Conservation (phyloP, 164 flowering plant genomes). For the Euptelea pleiosperma region DNA sequence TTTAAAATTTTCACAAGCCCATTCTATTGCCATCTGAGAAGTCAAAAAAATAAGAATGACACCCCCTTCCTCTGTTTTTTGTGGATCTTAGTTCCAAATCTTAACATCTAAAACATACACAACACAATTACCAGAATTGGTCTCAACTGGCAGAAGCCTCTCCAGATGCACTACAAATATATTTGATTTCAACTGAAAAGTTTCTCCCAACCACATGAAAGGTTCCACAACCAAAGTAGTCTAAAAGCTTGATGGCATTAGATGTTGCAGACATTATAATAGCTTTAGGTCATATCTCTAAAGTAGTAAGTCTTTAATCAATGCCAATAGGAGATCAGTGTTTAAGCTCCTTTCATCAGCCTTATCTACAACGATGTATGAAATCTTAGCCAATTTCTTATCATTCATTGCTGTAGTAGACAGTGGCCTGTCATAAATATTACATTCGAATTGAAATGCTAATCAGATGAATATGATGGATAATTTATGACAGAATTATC, state of each 20-base stretch:
- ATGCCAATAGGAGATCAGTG: constrained; percentile 87
- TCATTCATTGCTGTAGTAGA: constrained; percentile 81
- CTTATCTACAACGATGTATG: constrained; percentile 88
- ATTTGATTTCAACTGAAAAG: constrained; percentile 79
- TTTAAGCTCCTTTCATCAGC: constrained; percentile 98
- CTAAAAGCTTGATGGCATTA: constrained; percentile 73
- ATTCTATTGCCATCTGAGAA: constrained; percentile 85
- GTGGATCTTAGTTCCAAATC: constrained; percentile 57
- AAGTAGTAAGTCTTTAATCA: constrained; percentile 58
- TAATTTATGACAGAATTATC: constrained; percentile 44
- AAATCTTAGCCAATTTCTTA: constrained; percentile 50
- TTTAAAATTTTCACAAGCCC: constrained; percentile 82
- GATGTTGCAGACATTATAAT: constrained; percentile 98
- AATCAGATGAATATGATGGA: constrained; percentile 53
- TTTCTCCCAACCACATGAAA: constrained; percentile 71
- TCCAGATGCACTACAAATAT: constrained; percentile 38
- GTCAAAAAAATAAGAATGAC: constrained; percentile 90
- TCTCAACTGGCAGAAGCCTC: constrained; percentile 19
- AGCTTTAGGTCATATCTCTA: constrained; percentile 60
- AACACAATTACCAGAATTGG: constrained; percentile 25
- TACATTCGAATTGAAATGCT: constrained; percentile 42
- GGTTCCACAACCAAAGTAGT: constrained; percentile 62
- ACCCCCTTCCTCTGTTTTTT: constrained; percentile 66
- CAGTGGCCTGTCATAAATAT: constrained; percentile 85
- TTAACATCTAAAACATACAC: constrained; percentile 66